phyloP scores from a whole-genome alignment of 2,329 filamentous ascomycete species.

The Aspergillus aculeatinus region DNA sequence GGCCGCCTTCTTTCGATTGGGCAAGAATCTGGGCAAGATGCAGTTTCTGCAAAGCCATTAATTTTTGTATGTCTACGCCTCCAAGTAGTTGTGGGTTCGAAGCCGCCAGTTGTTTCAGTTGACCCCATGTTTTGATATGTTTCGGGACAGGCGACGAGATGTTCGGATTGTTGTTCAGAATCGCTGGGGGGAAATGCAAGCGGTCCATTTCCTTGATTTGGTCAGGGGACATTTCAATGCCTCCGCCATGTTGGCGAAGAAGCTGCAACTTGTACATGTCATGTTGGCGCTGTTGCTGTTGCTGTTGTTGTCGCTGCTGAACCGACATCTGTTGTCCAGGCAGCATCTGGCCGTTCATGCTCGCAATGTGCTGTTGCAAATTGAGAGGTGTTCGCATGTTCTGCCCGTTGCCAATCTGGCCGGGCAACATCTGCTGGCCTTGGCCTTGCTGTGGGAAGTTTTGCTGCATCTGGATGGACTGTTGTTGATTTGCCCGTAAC shows the following conservation, averaged over 20 bases:
- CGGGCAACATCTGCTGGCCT: constrained; percentile 30
- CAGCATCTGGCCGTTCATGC: constrained; percentile 34
- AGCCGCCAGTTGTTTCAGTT: constrained; percentile 55
- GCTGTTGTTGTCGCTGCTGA: constrained; percentile 32
- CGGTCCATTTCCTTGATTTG: constrained; percentile 47
- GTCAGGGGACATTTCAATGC: constrained; percentile 40
- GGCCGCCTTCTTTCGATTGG: constrained; percentile 27
- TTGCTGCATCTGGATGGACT: constrained; percentile 31
- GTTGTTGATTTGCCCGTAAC: constrained; percentile 33
- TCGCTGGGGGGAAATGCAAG: constrained; percentile 36
- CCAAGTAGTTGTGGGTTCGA: constrained; percentile 48
- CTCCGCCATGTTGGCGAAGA: constrained; percentile 33
- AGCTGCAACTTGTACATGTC: constrained; percentile 34
- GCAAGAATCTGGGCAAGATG: constrained; percentile 45
- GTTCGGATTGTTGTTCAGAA: constrained; percentile 35
- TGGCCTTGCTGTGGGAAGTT: constrained; percentile 34
- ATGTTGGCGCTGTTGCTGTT: constrained; percentile 30
- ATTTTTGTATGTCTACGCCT: constrained; percentile 40
- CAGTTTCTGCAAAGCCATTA: constrained; percentile 43
- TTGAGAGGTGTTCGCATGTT: constrained; percentile 37
- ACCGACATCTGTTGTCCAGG: constrained; percentile 32
- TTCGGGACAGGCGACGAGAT: constrained; percentile 45
- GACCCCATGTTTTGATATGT: constrained; percentile 55
- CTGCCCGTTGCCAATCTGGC: constrained; percentile 34
- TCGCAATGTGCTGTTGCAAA: constrained; percentile 35